These are phyloP conservation scores for Aphanomyces stellatus DNA, from an alignment of 352 stramenopile species.

Conservation along the genomic window DNA sequence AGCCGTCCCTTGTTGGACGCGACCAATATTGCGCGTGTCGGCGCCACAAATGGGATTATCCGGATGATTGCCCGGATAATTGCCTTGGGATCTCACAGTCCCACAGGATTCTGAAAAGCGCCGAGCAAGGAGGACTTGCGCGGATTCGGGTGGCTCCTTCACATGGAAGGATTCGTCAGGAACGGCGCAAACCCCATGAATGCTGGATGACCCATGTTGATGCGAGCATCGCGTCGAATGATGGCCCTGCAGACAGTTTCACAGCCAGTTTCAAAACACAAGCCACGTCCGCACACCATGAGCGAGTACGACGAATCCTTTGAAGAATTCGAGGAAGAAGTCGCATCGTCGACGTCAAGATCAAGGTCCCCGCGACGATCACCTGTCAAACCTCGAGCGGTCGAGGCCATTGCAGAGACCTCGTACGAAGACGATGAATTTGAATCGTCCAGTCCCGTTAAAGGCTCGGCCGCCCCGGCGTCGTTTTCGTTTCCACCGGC, in stretches of 20 bases:
- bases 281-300: background rate
- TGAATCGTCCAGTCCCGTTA: background rate
- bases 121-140: no score
- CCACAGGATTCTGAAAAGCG: no score
- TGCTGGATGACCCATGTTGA: no score
- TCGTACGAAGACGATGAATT: constrained; percentile 16
- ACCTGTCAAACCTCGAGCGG: background rate
- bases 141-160: no score
- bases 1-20: no score
- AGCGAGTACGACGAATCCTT: constrained; percentile 20
- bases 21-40: background rate
- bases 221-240: no score
- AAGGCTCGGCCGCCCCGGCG: background rate
- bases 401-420: background rate
- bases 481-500: background rate
- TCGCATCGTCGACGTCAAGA: background rate
- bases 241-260: no score
- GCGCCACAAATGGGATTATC: background rate
- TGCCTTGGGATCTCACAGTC: no score
- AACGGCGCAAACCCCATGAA: no score
- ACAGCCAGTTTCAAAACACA: no score
- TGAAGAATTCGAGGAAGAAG: constrained; percentile 10
- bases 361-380: background rate
- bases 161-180: no score
- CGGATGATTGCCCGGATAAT: no score